Base-by-base conservation (phyloP, 306 rosid species). In the Erythrophleum fordii region DNA sequence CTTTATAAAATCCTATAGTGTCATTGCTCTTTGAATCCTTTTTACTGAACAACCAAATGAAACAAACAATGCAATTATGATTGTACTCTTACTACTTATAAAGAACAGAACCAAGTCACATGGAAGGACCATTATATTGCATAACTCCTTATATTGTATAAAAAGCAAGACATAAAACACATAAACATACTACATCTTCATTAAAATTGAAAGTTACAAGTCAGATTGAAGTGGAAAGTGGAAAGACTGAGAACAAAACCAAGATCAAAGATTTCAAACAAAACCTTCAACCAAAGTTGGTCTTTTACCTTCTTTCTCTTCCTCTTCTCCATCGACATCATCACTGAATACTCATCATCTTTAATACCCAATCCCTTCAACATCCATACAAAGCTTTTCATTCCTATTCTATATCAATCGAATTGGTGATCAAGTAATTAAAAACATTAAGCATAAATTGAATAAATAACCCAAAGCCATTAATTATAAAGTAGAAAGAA, bases 331-430 rank as follows among this genome's bases (percentile, higher is more conserved):
- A 3, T 16, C 66, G 13, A 5, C 70, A 53, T 25, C 58, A 0
- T 20, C 41, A 10, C 51, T 78, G 1, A n/a, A n/a, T 62, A 72
- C 86, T 87, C 72, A 72, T 85, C 73, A 14, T 82, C 91, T 59
- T 82, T 81, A 26, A 89, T 80, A 46, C 73, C 87, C 77, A 93
- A 77, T 13, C 88, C 98, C 49, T 58, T 83, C 84, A 85, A 86
- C 93, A 80, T 89, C 98, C 37, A 91, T 92, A 74, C 98, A n/a
- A 93, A 29, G 87, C 39, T 78, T 73, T 82, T 10, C 44, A 84
- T 7, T 59, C 87, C 44, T 83, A n/a, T n/a, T n/a, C n/a, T n/a
- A n/a, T n/a, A n/a, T n/a, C n/a, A n/a, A n/a, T n/a, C n/a, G n/a
- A n/a, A n/a, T n/a, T n/a, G n/a, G n/a, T n/a, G n/a, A n/a, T n/a